These are phyloP conservation scores for Phaffia tasmanica DNA, from an alignment of 768 basidiomycete genomes.

Conservation along the genomic window DNA sequence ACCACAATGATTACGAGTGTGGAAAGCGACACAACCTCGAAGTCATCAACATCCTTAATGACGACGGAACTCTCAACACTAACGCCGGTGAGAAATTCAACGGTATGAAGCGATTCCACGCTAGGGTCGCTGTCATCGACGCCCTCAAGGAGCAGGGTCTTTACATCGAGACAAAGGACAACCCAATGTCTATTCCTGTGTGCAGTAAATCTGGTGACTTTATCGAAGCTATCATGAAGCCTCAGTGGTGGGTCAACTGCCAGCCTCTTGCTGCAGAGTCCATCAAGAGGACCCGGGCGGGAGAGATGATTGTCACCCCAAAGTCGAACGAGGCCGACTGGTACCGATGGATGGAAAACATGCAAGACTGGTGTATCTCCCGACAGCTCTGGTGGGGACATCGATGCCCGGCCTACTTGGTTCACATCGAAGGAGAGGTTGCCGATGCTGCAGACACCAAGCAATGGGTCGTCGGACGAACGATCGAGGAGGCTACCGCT, in stretches of 20 bases:
- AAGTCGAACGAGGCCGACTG: conserved; percentile 83
- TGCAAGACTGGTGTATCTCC: conserved; percentile 99
- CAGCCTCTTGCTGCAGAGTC: conserved; percentile 82
- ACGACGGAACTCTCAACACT: conserved; percentile 88
- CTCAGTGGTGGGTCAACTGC: conserved; percentile 98
- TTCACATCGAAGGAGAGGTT: conserved; percentile 64
- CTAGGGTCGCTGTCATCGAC: conserved; percentile 68
- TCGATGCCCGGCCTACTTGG: conserved; percentile 86
- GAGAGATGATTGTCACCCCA: conserved; percentile 72
- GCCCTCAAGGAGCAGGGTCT: conserved; percentile 71
- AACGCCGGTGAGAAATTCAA: conserved; percentile 73
- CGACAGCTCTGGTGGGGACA: conserved; percentile 99
- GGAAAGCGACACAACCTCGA: conserved; percentile 74
- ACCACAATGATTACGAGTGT: conserved; percentile 93
- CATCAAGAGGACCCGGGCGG: conserved; percentile 72
- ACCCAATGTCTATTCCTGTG: conserved; percentile 92
- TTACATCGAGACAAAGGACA: conserved; percentile 84
- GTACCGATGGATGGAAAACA: conserved; percentile 88
- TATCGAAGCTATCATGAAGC: conserved; percentile 88
- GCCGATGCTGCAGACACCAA: conserved; percentile 61
- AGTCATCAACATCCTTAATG: conserved; percentile 89
- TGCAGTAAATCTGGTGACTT: conserved; percentile 97
- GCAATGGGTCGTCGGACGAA: conserved; percentile 85
- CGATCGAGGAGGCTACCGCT: conserved; percentile 60
- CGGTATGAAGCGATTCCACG: conserved; percentile 99